Base-by-base conservation (phyloP, 805 yeast species). In the Hanseniaspora meyeri region DNA sequence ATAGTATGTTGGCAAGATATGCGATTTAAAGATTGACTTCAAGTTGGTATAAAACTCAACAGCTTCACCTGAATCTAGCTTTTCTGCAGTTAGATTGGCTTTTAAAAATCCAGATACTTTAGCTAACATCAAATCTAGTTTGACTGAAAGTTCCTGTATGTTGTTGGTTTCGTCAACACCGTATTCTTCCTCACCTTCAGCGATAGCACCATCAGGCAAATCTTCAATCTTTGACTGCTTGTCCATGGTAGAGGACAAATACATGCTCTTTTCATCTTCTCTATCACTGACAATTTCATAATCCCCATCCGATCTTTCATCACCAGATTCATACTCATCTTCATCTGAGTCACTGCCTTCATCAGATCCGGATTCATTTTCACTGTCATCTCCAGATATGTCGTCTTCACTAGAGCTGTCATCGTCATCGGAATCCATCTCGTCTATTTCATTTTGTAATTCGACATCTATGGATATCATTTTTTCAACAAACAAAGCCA, bases 381-480 rank as follows among this genome's bases (percentile, higher is more conserved):
- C 68, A 4, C 57, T 66, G 9, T 64, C 70, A 8, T 64, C 72
- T 3, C 39, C 72, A 2, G 69, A 75, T 14, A 71, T 75, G 2
- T 65, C 72, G 2, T 59, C 65, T 17, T 52, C 61, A 31, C 62
- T 68, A 1, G 60, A 65, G 17, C 61, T 65, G 11, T 60, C 65
- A 4, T 64, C 70, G 4, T 63, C 72, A 17, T 65, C 71, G 1
- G 65, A 72, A 65, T 86, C 95, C 57, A 84, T 71, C 61, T 87
- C 95, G 63, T 89, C 96, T 58, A 87, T 70, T 62, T 85, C 93
- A 65, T 87, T 88, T 64, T 88, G 96, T 57, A 90, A 74, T 68
- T 89, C 97, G 5, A 90, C 96, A 69, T 91, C 98, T 49, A 93
- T 74, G 61, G 87, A 85, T 58, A 93, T 87, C 57, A 86, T 77